Evolutionary conservation across 169 alveolate genomes (phyloP), one percentile per base, ranked within the genome.

Genomic region (Cryptosporidium viatorum): DNA sequence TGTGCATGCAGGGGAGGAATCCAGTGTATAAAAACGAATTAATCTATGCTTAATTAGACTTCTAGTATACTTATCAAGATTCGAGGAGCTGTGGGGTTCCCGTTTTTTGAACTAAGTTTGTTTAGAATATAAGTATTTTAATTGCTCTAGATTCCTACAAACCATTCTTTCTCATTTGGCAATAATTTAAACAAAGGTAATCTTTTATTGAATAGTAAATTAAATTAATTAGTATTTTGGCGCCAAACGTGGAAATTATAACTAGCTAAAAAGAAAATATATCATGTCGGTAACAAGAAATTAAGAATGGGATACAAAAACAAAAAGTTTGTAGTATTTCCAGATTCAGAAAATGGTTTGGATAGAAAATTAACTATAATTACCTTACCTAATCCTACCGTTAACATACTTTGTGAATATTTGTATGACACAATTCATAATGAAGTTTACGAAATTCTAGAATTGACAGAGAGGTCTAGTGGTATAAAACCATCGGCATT

Each of bases 401-500:
- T 67, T n/a, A 43, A 18, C 45, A 43, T 14, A 29, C 75, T 80
- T 5, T 80, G 89, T 12, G 80, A 80, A 39, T 80, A 29, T 67
- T 31, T 80, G 29, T 60, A 14, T 80, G 68, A 80, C 51, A 16
- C 65, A 41, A 41, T 14, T 18, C 41, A 43, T 8, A 45, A 39
- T 39, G 65, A 65, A 18, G 51, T 80, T 1, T 80, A 62, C 29
- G 89, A 80, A 60, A 59, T 80, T 48, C 26, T 33, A 4, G 89
- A 80, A 60, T 21, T 41, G 39, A 4, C 74, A 45, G 89, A 80
- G 29, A 80, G 89, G 21, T 65, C 43, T 18, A 39, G 62, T 65
- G 75, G 75, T 7, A 7, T 80, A 21, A 37, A 35, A 29, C 59
- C 75, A 33, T 80, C 89, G n/a, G 89, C 89, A 41, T 80, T 80